Percentiles rank a stretch among this genome's conserved stretches.
phyloP scores from a whole-genome alignment of 2,329 filamentous ascomycete genomes.

The Alternaria incomplexa region DNA sequence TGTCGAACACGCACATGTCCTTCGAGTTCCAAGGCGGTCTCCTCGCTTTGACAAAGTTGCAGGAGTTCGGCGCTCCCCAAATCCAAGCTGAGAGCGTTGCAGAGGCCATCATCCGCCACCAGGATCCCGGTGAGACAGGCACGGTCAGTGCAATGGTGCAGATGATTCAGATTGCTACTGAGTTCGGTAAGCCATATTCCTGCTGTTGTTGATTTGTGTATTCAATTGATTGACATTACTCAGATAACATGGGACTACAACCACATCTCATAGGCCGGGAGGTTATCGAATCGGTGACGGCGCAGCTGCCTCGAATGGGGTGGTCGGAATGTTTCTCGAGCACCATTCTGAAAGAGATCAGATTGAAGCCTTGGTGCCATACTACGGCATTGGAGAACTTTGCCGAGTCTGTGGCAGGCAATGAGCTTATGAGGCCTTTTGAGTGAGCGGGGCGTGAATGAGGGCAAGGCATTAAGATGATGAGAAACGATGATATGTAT shows the following conservation, averaged over 20 bases:
- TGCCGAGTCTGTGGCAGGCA: neutral
- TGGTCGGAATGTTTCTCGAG: conserved; percentile 2
- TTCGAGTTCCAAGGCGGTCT: conserved; percentile 6
- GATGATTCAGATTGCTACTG: neutral
- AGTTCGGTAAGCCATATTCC: neutral
- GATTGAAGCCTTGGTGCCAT: conserved; percentile 1
- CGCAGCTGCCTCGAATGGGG: neutral
- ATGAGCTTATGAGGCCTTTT: neutral
- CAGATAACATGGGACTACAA: conserved; percentile 5
- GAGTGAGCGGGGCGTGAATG: neutral
- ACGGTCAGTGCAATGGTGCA: neutral
- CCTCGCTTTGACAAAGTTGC: neutral
- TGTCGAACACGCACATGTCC: neutral
- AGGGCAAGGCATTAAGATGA: neutral
- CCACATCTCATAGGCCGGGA: neutral
- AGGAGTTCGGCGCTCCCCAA: neutral
- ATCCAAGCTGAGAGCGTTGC: conserved; percentile 4
- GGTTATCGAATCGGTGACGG: neutral
- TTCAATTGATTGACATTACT: neutral
- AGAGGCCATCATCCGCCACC: conserved; percentile 1
- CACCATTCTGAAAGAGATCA: neutral
- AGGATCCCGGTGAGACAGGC: conserved; percentile 1
- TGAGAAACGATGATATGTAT: neutral
- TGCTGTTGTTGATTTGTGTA: neutral
- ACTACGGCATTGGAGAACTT: neutral